phyloP scores from a whole-genome alignment of 2,329 filamentous ascomycete species.

The Cyphellophora attinorum region DNA sequence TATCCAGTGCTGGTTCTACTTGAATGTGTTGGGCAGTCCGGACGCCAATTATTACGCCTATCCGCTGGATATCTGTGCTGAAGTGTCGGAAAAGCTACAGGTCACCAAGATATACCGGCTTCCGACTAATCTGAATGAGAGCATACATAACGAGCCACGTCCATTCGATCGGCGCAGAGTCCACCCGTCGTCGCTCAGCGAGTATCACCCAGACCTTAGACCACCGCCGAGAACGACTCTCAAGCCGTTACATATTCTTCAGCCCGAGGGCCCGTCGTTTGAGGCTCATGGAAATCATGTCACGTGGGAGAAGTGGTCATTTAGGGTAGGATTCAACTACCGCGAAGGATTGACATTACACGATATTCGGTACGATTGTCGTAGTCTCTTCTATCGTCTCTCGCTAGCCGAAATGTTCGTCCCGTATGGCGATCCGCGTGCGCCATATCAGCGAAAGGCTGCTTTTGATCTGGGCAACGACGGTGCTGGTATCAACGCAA shows the following conservation, averaged over 20 bases:
- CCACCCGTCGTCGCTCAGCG: constrained; percentile 23
- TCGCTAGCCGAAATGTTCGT: constrained; percentile 36
- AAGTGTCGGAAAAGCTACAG: constrained; percentile 40
- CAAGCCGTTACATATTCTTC: constrained; percentile 27
- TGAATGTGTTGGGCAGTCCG: constrained; percentile 28
- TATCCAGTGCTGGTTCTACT: constrained; percentile 28
- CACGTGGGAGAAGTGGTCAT: constrained; percentile 34
- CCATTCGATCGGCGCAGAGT: constrained; percentile 35
- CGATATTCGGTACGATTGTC: constrained; percentile 29
- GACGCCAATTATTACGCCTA: constrained; percentile 52
- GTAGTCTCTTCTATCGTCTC: constrained; percentile 32
- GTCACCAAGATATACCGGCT: constrained; percentile 43
- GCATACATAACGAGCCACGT: constrained; percentile 25
- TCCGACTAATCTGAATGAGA: constrained; percentile 30
- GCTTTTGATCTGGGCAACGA: constrained; percentile 37
- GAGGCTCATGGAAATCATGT: constrained; percentile 21
- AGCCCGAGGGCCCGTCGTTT: constrained; percentile 28
- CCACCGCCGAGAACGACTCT: constrained; percentile 23
- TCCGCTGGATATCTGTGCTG: constrained; percentile 44
- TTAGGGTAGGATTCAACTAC: constrained; percentile 37
- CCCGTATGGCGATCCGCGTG: constrained; percentile 32
- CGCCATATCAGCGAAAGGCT: constrained; percentile 31
- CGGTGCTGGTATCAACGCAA: constrained; percentile 33
- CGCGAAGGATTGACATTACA: constrained; percentile 34
- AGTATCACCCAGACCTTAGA: constrained; percentile 26